phyloP scores from a whole-genome alignment of 768 basidiomycete genomes.

The Tylopilus felleus region DNA sequence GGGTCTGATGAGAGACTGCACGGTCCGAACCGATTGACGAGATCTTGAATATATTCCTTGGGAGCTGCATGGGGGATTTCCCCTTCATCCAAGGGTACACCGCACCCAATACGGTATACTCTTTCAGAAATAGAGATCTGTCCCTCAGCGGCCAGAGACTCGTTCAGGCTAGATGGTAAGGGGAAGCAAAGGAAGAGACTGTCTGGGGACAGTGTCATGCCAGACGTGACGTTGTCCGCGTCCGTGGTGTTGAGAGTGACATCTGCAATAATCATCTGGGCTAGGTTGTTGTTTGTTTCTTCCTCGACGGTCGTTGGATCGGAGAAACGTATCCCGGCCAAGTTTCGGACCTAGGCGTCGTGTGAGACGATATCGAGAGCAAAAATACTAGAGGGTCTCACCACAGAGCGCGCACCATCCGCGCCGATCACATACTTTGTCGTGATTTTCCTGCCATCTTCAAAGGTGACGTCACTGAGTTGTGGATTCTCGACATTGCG shows the following conservation, averaged over 20 bases:
- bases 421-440: conserved; percentile 50
- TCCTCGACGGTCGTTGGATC: conserved; percentile 38
- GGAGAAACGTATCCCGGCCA: conserved; percentile 39
- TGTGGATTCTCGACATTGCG: conserved; percentile 26
- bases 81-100: conserved; percentile 35
- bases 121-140: conserved; percentile 2
- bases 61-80: conserved; percentile 38
- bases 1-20: conserved; percentile 33
- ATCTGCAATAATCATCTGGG: conserved; percentile 47
- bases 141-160: conserved; percentile 10
- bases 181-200: conserved; percentile 37
- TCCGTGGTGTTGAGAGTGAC: conserved; percentile 31
- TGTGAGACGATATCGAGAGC: not conserved
- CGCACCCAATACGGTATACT: conserved; percentile 41
- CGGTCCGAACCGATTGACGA: conserved; percentile 42
- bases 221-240: conserved; percentile 5
- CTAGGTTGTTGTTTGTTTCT: conserved; percentile 27
- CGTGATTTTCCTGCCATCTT: conserved; percentile 41
- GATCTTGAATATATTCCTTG: conserved; percentile 41
- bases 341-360: conserved; percentile 38
- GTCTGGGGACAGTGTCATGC: conserved; percentile 25
- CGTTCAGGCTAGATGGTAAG: conserved; percentile 32
- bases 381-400: conserved; percentile 21
- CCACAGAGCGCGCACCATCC: conserved; percentile 47
- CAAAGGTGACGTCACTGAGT: conserved; percentile 42